Conservation (phyloP, 1,284 basidiomycete species). For the Trichosporon sp. region DNA sequence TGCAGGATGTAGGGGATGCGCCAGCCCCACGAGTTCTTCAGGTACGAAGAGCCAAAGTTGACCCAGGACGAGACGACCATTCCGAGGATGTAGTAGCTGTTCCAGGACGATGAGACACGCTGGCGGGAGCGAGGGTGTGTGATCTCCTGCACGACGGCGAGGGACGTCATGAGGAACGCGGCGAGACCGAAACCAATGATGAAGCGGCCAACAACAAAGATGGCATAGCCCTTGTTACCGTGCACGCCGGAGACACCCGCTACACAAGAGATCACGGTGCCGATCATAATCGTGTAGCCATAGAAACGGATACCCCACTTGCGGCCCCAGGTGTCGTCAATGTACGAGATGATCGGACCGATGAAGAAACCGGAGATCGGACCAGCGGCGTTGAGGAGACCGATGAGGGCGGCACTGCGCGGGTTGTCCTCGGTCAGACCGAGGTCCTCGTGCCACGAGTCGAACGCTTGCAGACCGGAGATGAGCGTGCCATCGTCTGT, state of each 20-base stretch:
- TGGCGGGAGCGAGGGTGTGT: slow-evolving; percentile 53
- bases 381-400: slow-evolving; percentile 55
- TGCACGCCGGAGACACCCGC: slow-evolving; percentile 49
- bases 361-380: slow-evolving; percentile 52
- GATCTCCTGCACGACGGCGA: slow-evolving; percentile 57
- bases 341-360: slow-evolving; percentile 54
- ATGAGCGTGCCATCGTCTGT: slow-evolving; percentile 56
- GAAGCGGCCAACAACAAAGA: slow-evolving; percentile 52
- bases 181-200: slow-evolving; percentile 57
- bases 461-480: slow-evolving; percentile 55
- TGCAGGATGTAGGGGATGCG: slow-evolving; percentile 56
- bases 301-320: slow-evolving; percentile 58
- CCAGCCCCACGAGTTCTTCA: slow-evolving; percentile 46
- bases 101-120: slow-evolving; percentile 51
- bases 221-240: slow-evolving; percentile 55
- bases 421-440: slow-evolving; percentile 34
- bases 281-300: slow-evolving; percentile 52
- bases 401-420: slow-evolving; percentile 44
- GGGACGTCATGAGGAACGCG: slow-evolving; percentile 58
- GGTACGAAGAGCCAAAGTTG: slow-evolving; percentile 37
- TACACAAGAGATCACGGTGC: slow-evolving; percentile 52
- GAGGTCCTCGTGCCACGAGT: slow-evolving; percentile 55
- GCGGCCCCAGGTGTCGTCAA: slow-evolving; percentile 54
- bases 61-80: slow-evolving; percentile 35
- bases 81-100: slow-evolving; percentile 51